phyloP scores from a whole-genome alignment of 2,329 filamentous ascomycete genomes.

The Colletotrichum sansevieriae region DNA sequence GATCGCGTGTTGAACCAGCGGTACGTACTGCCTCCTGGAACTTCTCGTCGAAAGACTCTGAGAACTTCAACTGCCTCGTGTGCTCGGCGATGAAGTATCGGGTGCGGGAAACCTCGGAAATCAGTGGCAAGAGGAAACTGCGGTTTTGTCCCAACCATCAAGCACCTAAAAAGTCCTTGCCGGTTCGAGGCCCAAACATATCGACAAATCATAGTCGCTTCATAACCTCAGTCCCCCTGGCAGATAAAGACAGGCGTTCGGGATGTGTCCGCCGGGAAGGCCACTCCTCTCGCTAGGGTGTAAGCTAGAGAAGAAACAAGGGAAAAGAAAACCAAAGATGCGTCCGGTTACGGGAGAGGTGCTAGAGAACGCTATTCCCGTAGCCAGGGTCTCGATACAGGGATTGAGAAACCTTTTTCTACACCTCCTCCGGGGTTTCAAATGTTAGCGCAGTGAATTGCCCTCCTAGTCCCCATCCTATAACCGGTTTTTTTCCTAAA shows the following conservation, averaged over 20 bases:
- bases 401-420: conserved; percentile 12
- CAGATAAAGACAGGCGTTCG: conserved; percentile 23
- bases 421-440: too few relatives aligned
- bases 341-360: conserved; percentile 11
- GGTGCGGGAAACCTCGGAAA: conserved; percentile 19
- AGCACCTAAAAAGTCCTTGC: conserved; percentile 14
- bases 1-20: background rate
- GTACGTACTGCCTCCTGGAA: background rate
- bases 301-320: background rate
- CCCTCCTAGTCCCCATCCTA: too few relatives aligned
- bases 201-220: conserved; percentile 29
- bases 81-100: conserved; percentile 15
- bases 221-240: conserved; percentile 25
- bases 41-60: background rate
- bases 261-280: conserved; percentile 29
- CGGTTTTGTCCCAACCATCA: conserved; percentile 7
- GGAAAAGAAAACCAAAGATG: conserved; percentile 13
- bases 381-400: conserved; percentile 12
- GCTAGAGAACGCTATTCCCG: conserved; percentile 24
- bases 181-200: conserved; percentile 20
- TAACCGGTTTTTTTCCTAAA: too few relatives aligned
- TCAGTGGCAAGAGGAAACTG: conserved; percentile 22
- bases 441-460: too few relatives aligned
- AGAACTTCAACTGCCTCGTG: background rate
- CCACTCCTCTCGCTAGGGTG: conserved; percentile 14